Percentiles rank a stretch among this genome's conserved stretches.
These are phyloP conservation scores for Podospora fimiseda DNA, from an alignment of 495 filamentous ascomycete species.

Conservation along the genomic window DNA sequence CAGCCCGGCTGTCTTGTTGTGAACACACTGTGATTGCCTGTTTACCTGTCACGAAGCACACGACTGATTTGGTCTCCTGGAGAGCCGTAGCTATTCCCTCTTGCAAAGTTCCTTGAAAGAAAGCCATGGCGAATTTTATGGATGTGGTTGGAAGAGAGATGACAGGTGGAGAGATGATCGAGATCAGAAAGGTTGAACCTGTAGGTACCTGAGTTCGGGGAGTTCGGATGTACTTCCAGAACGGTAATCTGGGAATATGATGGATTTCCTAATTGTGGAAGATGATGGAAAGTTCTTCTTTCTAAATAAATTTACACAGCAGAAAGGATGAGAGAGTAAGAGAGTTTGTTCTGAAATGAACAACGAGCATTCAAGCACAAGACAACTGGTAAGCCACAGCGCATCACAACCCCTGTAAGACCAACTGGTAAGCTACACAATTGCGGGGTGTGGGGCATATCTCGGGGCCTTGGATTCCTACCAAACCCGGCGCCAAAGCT, in stretches of 20 bases:
- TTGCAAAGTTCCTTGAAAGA: constrained; percentile 72
- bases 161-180: neutral
- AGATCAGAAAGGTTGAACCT: neutral
- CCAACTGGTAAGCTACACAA: too few relatives aligned
- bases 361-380: too few relatives aligned
- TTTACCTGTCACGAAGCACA: constrained; percentile 49
- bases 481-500: neutral
- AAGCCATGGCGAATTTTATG: constrained; percentile 45
- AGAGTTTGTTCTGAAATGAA: too few relatives aligned
- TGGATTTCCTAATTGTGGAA: too few relatives aligned
- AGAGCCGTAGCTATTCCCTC: constrained; percentile 72
- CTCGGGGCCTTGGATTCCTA: neutral
- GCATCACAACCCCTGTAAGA: neutral
- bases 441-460: neutral
- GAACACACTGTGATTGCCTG: too few relatives aligned
- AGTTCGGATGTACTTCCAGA: too few relatives aligned
- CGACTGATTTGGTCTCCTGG: constrained; percentile 44
- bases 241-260: too few relatives aligned
- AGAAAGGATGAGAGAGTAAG: too few relatives aligned
- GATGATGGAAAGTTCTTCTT: too few relatives aligned
- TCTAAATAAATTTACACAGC: too few relatives aligned
- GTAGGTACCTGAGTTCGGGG: too few relatives aligned
- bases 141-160: neutral
- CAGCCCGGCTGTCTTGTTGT: constrained; percentile 3
- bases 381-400: neutral